Evolutionary conservation across 139 green algal genomes (phyloP).

Genomic region (Picochlorum sp.): DNA sequence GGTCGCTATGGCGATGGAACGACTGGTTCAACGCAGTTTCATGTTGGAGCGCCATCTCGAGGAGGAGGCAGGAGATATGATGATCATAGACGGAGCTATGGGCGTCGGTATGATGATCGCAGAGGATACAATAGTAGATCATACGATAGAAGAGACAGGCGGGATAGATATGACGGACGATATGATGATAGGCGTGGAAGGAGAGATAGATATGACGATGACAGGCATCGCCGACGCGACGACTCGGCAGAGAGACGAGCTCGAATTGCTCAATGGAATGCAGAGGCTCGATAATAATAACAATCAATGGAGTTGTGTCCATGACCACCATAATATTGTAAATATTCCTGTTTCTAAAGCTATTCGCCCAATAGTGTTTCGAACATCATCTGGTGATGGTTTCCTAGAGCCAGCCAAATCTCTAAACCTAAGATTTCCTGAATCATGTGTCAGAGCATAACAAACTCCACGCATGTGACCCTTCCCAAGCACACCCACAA

Average conservation of each 20-base stretch:
- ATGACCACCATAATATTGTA: constrained; percentile 1
- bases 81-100: constrained; percentile 13
- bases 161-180: background rate
- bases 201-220: background rate
- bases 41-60: background rate
- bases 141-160: background rate
- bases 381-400: background rate
- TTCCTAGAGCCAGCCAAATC: constrained; percentile 2
- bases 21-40: constrained; percentile 25
- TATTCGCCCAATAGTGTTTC: background rate
- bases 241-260: constrained; percentile 57
- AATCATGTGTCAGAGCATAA: constrained; percentile 33
- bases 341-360: constrained; percentile 2
- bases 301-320: background rate
- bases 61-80: constrained; percentile 17
- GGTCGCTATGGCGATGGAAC: constrained; percentile 62
- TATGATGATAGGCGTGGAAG: constrained; percentile 4
- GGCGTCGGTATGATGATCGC: constrained; percentile 14
- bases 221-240: constrained; percentile 25
- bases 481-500: constrained; percentile 69
- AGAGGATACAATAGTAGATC: constrained; percentile 3
- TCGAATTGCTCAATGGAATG: constrained; percentile 67
- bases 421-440: constrained; percentile 7
- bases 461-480: constrained; percentile 58
- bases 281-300: constrained; percentile 3